A percentile compares a stretch with the other conserved stretches of the same genome.
Evolutionary conservation across 2,329 filamentous ascomycete genomes (phyloP).

Genomic region (Aspergillus ibericus): DNA sequence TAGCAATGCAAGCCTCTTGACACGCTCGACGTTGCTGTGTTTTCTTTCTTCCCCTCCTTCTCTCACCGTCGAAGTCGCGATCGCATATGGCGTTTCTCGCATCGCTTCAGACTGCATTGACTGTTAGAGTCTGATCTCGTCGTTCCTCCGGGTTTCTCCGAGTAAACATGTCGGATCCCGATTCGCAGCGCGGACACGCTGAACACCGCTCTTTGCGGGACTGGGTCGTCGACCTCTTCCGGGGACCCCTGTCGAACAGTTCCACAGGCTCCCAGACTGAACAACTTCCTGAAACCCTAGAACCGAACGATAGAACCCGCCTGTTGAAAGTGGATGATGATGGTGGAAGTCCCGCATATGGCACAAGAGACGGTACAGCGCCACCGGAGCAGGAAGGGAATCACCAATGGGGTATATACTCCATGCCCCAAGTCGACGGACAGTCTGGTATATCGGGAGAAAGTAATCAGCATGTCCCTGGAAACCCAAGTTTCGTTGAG

Average conservation of each 20-base stretch:
- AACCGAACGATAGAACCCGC: constrained; percentile 36
- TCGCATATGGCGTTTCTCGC: not conserved
- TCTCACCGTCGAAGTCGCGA: not conserved
- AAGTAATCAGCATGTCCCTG: constrained; percentile 19
- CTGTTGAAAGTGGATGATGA: constrained; percentile 43
- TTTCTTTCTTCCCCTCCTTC: not conserved
- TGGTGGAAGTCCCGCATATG: constrained; percentile 36
- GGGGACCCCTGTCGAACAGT: constrained; percentile 16
- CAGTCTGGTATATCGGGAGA: constrained; percentile 31
- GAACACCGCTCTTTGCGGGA: constrained; percentile 31
- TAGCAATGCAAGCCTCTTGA: constrained; percentile 10
- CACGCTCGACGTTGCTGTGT: constrained; percentile 1
- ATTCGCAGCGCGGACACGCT: constrained; percentile 21
- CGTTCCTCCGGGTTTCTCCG: not conserved
- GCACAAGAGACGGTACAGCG: constrained; percentile 52
- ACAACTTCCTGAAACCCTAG: constrained; percentile 10
- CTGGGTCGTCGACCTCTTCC: constrained; percentile 33
- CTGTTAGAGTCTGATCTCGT: constrained; percentile 1
- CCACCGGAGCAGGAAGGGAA: constrained; percentile 30
- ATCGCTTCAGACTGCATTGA: constrained; percentile 1
- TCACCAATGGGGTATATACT: constrained; percentile 38
- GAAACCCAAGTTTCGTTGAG: constrained; percentile 41
- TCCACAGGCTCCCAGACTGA: constrained; percentile 14
- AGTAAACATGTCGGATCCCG: constrained; percentile 30
- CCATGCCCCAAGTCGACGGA: constrained; percentile 27